Conservation (phyloP, 352 stramenopile genomes). For the Ochromonadaceae sp. region DNA sequence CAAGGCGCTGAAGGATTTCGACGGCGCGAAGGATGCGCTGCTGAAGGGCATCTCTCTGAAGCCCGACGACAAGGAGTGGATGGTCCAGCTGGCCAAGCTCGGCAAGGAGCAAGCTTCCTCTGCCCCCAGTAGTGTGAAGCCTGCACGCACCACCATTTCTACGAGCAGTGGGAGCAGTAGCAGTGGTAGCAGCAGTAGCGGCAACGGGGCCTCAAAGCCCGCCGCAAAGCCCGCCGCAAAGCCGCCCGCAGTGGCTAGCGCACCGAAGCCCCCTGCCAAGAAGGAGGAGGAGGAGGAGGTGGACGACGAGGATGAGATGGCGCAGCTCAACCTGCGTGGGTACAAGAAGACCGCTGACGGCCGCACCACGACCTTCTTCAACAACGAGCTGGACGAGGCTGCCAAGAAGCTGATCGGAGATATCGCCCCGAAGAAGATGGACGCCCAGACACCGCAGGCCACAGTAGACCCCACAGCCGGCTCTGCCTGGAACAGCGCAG, state of each 20-base stretch:
- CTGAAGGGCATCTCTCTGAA: conserved; percentile 51
- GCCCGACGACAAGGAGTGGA: conserved; percentile 23
- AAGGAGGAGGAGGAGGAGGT: conserved; percentile 17
- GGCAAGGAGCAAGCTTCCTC: conserved; percentile 31
- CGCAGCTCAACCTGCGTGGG: conserved; percentile 43
- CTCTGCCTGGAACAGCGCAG: conserved; percentile 80
- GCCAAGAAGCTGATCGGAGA: conserved; percentile 87
- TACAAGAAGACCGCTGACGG: conserved; percentile 72
- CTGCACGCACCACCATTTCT: conserved; percentile 1
- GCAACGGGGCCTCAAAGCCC: neutral
- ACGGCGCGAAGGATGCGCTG: conserved; percentile 53
- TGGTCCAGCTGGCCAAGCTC: conserved; percentile 27
- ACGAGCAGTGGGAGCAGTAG: neutral
- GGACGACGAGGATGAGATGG: conserved; percentile 25
- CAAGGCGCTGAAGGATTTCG: conserved; percentile 40
- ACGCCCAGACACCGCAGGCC: conserved; percentile 14
- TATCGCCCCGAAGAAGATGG: conserved; percentile 72
- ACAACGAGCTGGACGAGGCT: conserved; percentile 92
- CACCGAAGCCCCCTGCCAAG: conserved; percentile 15
- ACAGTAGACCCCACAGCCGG: neutral
- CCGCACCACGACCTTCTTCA: conserved; percentile 95
- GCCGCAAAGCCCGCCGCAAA: neutral
- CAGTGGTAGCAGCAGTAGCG: too few relatives aligned
- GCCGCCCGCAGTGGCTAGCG: conserved; percentile 7
- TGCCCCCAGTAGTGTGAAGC: conserved; percentile 14